Conservation (phyloP, 2,329 filamentous ascomycete species). For the Helotiales sp. region DNA sequence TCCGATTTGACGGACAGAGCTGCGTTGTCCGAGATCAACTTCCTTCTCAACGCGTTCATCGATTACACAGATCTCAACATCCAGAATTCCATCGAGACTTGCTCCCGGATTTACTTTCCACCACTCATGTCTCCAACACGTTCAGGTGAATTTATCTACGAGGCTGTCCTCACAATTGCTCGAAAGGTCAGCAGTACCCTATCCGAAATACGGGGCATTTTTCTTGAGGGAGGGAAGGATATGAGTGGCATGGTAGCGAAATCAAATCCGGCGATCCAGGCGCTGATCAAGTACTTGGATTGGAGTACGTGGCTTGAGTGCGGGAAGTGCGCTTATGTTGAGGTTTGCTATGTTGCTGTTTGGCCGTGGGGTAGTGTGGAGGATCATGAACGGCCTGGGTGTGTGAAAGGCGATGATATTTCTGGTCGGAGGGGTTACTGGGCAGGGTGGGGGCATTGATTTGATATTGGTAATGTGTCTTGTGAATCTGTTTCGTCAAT, state of each 20-base stretch:
- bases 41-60: conserved; percentile 51
- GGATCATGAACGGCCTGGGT: conserved; percentile 58
- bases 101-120: conserved; percentile 52
- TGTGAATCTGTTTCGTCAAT: too few relatives aligned
- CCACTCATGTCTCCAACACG: conserved; percentile 44
- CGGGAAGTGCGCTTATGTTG: conserved; percentile 55
- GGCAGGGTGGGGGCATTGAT: conserved; percentile 2
- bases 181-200: conserved; percentile 47
- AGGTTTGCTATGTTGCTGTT: conserved; percentile 66
- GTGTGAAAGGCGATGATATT: conserved; percentile 40
- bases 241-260: background rate
- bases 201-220: conserved; percentile 30
- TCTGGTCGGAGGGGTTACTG: conserved; percentile 23
- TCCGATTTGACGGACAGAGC: conserved; percentile 17
- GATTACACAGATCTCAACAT: conserved; percentile 48
- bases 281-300: conserved; percentile 55
- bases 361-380: conserved; percentile 62
- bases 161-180: conserved; percentile 49
- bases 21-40: conserved; percentile 48
- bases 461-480: too few relatives aligned
- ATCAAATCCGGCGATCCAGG: conserved; percentile 25
- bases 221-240: conserved; percentile 17
- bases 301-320: conserved; percentile 68
- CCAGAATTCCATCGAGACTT: conserved; percentile 51
- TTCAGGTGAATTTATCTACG: conserved; percentile 52